Evolutionary conservation across 2,329 filamentous ascomycete species (phyloP).

Genomic region (Aspergillus sp.): DNA sequence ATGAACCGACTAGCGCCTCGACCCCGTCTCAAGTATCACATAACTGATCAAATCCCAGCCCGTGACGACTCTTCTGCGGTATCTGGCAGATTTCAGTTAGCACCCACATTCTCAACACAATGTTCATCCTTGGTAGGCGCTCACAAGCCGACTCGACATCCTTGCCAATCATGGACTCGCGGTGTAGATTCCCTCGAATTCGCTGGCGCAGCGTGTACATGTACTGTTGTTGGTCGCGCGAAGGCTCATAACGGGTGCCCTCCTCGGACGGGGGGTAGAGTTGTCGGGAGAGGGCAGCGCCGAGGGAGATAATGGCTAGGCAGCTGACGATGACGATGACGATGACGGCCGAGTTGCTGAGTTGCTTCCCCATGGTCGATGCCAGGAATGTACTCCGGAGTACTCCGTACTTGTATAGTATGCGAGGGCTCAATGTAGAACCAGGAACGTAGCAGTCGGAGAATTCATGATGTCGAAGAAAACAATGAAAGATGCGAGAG

Average conservation of each 20-base stretch:
- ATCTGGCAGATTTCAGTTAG: not conserved
- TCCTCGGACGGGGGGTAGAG: constrained; percentile 14
- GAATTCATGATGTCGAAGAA: not conserved
- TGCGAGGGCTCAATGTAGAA: not conserved
- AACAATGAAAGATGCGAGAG: not conserved
- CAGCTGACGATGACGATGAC: constrained; percentile 27
- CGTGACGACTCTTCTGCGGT: not conserved
- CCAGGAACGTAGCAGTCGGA: not conserved
- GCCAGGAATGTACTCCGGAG: not conserved
- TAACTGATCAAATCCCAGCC: not conserved
- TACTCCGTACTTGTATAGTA: not conserved
- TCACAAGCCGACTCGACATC: constrained; percentile 19
- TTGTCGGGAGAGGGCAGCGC: constrained; percentile 23
- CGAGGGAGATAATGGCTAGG: constrained; percentile 20
- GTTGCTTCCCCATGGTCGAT: not conserved
- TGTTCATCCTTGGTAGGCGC: not conserved
- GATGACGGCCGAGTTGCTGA: constrained; percentile 19
- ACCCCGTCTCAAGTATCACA: no score
- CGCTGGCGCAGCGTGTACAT: constrained; percentile 25
- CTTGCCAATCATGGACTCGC: constrained; percentile 11
- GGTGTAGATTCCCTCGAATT: constrained; percentile 16
- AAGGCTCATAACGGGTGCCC: constrained; percentile 9
- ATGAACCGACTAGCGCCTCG: no score
- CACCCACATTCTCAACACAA: not conserved
- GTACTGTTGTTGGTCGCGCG: constrained; percentile 23